Conservation (phyloP, 768 basidiomycete species). For the Hygrophoropsis aurantiaca region DNA sequence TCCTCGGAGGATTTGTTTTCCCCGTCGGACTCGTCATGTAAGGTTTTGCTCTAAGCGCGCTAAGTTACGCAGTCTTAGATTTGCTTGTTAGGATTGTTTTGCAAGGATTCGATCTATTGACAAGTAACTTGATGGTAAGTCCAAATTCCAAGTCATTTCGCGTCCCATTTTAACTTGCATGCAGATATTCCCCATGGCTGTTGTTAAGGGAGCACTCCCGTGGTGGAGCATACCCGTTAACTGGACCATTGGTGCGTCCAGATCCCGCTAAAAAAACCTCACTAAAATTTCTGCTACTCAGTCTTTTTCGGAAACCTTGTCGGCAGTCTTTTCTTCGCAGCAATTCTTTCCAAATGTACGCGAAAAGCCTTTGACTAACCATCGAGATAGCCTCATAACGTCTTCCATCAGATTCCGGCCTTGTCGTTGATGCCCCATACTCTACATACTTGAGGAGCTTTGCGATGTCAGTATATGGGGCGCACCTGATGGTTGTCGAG, state of each 20-base stretch:
- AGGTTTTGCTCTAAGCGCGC: conserved; percentile 5
- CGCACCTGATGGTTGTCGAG: neutral
- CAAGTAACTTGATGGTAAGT: conserved; percentile 74
- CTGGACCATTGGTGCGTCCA: conserved; percentile 61
- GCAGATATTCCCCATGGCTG: conserved; percentile 73
- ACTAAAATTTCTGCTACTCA: conserved; percentile 25
- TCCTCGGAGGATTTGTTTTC: conserved; percentile 68
- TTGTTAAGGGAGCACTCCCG: conserved; percentile 58
- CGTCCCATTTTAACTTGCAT: neutral
- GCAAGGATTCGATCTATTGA: conserved; percentile 68
- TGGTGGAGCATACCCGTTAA: conserved; percentile 71
- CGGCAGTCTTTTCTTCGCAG: conserved; percentile 71
- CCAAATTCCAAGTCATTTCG: neutral
- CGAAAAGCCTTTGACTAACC: conserved; percentile 1
- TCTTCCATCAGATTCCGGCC: conserved; percentile 48
- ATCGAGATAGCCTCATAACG: conserved; percentile 1
- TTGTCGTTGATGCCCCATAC: conserved; percentile 62
- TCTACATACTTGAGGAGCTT: conserved; percentile 49
- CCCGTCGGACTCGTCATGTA: conserved; percentile 79
- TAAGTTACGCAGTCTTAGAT: neutral
- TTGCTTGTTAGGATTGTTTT: conserved; percentile 58
- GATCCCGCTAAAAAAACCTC: neutral
- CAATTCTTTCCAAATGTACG: conserved; percentile 65
- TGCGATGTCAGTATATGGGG: conserved; percentile 52
- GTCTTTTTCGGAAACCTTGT: conserved; percentile 69